phyloP scores from a whole-genome alignment of 352 stramenopile genomes.

The Pythium brassicae region DNA sequence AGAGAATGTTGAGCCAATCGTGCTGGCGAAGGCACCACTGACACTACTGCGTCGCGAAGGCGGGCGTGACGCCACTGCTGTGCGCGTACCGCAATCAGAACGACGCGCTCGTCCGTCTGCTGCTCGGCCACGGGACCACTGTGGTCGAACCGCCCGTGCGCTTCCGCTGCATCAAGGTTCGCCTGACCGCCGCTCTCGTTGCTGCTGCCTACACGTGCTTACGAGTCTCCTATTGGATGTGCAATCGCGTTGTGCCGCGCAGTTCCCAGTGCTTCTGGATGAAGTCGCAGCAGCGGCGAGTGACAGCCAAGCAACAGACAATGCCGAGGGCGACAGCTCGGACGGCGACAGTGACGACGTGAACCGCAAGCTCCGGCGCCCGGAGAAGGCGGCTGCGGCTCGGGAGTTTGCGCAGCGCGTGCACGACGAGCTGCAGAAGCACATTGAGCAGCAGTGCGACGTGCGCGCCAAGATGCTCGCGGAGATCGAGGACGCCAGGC shows the following conservation, averaged over 20 bases:
- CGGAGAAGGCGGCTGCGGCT: neutral
- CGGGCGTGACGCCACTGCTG: slow-evolving; percentile 43
- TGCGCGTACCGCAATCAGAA: slow-evolving; percentile 59
- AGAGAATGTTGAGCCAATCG: neutral
- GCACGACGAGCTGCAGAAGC: slow-evolving; percentile 13
- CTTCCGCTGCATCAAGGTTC: slow-evolving; percentile 39
- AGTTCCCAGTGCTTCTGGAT: slow-evolving; percentile 18
- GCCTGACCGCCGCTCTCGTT: too few relatives aligned
- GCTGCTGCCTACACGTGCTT: neutral
- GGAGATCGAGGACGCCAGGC: slow-evolving; percentile 28
- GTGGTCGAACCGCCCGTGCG: slow-evolving; percentile 24
- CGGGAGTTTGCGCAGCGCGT: slow-evolving; percentile 14
- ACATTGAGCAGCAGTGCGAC: slow-evolving; percentile 23
- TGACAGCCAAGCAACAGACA: neutral
- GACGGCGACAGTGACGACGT: neutral
- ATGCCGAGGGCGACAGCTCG: neutral
- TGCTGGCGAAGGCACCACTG: neutral
- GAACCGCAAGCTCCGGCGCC: neutral
- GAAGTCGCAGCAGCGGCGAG: slow-evolving; percentile 8
- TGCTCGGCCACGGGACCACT: slow-evolving; percentile 42
- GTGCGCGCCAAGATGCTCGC: slow-evolving; percentile 24
- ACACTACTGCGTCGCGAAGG: neutral
- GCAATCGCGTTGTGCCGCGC: too few relatives aligned
- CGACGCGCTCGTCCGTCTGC: slow-evolving; percentile 25
- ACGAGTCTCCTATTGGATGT: neutral